Evolutionary conservation across 208 protist genomes (phyloP).

Genomic region (Kentomonas sorsogonicus): DNA sequence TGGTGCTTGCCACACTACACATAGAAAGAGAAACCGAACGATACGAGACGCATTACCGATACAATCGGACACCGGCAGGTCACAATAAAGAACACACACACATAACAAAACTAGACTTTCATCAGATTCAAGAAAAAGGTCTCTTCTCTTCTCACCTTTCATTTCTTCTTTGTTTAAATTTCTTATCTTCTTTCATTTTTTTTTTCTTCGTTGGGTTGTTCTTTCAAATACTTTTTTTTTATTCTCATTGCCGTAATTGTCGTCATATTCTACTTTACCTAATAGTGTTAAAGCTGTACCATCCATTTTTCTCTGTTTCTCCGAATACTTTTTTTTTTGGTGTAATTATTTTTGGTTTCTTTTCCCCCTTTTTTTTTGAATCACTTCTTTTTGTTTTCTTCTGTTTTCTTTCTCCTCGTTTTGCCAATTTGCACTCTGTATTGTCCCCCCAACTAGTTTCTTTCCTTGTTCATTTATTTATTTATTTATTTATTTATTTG

Average conservation of each 20-base stretch:
- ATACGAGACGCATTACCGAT: too few species aligned
- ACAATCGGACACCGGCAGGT: too few species aligned
- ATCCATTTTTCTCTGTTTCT: background rate
- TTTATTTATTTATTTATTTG: too few species aligned
- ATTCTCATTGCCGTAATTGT: background rate
- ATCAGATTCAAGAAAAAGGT: background rate
- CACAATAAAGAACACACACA: too few species aligned
- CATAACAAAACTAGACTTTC: too few species aligned
- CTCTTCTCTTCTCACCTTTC: background rate
- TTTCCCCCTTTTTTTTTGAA: too few species aligned
- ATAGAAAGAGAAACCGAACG: too few species aligned
- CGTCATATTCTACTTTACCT: background rate
- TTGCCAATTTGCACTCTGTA: background rate
- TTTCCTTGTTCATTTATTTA: too few species aligned
- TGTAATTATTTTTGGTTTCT: too few species aligned
- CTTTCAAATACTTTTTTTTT: background rate
- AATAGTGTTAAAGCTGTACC: background rate
- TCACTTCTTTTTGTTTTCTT: slow-evolving; percentile 1
- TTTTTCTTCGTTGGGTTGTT: background rate
- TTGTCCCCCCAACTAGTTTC: background rate
- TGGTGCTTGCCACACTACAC: too few species aligned
- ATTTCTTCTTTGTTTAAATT: background rate
- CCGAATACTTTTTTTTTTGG: background rate
- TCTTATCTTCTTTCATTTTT: slow-evolving; percentile 1
- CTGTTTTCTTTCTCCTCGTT: background rate